These are phyloP conservation scores for Oryza brachyantha DNA, from an alignment of 176 grass and related monocot species.

Conservation along the genomic window DNA sequence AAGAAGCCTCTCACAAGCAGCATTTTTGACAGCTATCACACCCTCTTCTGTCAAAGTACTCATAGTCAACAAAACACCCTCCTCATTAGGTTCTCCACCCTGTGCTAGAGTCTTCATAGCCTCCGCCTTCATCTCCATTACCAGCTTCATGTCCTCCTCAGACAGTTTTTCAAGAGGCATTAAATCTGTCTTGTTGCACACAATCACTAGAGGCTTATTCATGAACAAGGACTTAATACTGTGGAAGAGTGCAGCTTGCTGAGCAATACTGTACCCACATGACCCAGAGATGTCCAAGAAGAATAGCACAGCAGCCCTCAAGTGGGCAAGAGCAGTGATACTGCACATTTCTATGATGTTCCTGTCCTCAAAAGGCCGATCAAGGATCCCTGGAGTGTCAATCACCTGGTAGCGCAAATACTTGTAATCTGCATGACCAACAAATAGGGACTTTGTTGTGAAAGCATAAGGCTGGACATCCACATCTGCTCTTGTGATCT, in stretches of 20 bases:
- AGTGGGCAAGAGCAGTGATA: slow-evolving; percentile 54
- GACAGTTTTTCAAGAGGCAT: slow-evolving; percentile 66
- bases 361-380: slow-evolving; percentile 59
- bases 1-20: slow-evolving; percentile 62
- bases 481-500: slow-evolving; percentile 76
- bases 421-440: slow-evolving; percentile 87
- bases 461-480: slow-evolving; percentile 71
- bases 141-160: slow-evolving; percentile 67
- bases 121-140: slow-evolving; percentile 58
- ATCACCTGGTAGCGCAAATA: slow-evolving; percentile 81
- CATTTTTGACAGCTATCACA: slow-evolving; percentile 65
- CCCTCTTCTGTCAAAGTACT: slow-evolving; percentile 81
- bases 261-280: slow-evolving; percentile 71
- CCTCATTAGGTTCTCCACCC: slow-evolving; percentile 53
- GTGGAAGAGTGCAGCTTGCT: slow-evolving; percentile 77
- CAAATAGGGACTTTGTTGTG: slow-evolving; percentile 53
- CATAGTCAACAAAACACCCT: slow-evolving; percentile 73
- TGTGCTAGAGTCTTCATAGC: slow-evolving; percentile 58
- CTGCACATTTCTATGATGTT: slow-evolving; percentile 65
- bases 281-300: slow-evolving; percentile 77
- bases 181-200: slow-evolving; percentile 81
- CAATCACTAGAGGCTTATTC: slow-evolving; percentile 71
- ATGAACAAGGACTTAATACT: slow-evolving; percentile 86
- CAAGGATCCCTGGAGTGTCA: slow-evolving; percentile 82
- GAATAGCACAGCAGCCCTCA: slow-evolving; percentile 59